Evolutionary conservation across 192 early-diverging fungal species (phyloP).

Genomic region (Powellomyces hirtus): DNA sequence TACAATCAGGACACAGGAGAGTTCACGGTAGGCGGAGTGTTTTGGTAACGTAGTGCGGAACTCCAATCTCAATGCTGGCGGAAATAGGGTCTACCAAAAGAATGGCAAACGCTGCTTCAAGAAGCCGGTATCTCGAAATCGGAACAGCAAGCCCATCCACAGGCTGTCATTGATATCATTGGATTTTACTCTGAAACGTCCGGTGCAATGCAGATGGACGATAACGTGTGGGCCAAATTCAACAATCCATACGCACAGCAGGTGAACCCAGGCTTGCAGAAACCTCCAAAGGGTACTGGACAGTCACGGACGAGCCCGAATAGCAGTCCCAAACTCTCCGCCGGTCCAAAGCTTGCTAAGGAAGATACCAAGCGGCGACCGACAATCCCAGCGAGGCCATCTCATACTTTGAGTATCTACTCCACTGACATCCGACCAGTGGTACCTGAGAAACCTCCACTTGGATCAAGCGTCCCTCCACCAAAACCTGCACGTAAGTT

Average conservation of each 20-base stretch:
- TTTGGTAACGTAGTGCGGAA: no score
- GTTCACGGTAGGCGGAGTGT: constrained; percentile 50
- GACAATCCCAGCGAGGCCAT: constrained; percentile 49
- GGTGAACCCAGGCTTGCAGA: constrained; percentile 10
- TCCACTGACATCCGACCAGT: constrained; percentile 53
- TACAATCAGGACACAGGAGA: constrained; percentile 96
- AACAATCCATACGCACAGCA: constrained; percentile 34
- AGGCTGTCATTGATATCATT: constrained; percentile 59
- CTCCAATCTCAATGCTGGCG: neutral
- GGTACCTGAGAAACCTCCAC: constrained; percentile 2
- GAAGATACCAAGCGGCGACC: constrained; percentile 36
- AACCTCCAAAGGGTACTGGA: neutral
- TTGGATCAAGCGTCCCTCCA: constrained; percentile 6
- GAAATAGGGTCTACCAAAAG: constrained; percentile 82
- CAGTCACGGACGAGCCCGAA: constrained; percentile 8
- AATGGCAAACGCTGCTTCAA: constrained; percentile 89
- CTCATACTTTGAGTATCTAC: constrained; percentile 56
- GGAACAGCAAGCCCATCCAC: constrained; percentile 90
- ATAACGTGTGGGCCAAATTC: constrained; percentile 36
- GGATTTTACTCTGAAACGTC: constrained; percentile 44
- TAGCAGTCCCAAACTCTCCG: constrained; percentile 10
- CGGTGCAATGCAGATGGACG: constrained; percentile 17
- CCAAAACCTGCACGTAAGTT: constrained; percentile 35
- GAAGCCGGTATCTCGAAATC: constrained; percentile 93
- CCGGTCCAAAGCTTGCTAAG: no score